These are phyloP conservation scores for Wickerhamiella azymoides DNA, from an alignment of 805 yeast species.

Conservation along the genomic window DNA sequence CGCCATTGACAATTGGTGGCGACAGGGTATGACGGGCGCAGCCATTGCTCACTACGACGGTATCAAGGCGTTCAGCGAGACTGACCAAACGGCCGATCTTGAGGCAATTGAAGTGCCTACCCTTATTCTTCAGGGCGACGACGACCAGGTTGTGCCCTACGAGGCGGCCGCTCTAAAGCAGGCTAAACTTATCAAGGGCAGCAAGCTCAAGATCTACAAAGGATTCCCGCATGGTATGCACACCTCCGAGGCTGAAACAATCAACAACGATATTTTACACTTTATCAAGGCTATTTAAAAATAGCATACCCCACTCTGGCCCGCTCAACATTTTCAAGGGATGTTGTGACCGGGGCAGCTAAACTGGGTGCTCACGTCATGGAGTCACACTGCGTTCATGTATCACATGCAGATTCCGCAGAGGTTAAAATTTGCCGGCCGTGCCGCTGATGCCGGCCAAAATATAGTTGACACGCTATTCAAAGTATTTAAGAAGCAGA, in stretches of 20 bases:
- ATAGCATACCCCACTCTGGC: not conserved
- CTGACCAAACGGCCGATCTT: constrained; percentile 8
- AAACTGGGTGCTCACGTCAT: not conserved
- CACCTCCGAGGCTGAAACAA: constrained; percentile 19
- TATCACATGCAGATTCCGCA: not conserved
- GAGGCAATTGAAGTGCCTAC: constrained; percentile 5
- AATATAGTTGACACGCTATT: too few species aligned
- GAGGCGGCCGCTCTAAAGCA: not conserved
- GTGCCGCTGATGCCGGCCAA: too few species aligned
- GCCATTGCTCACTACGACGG: constrained; percentile 2
- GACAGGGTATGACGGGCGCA: constrained; percentile 8
- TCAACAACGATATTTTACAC: constrained; percentile 4
- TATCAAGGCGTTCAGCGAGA: constrained; percentile 7
- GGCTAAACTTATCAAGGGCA: not conserved
- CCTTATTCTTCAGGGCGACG: constrained; percentile 11
- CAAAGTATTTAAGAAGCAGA: too few species aligned
- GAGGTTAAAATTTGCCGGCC: too few species aligned
- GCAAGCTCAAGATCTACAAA: constrained; percentile 6
- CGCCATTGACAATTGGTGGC: constrained; percentile 9
- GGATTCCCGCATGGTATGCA: constrained; percentile 13
- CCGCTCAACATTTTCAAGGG: not conserved
- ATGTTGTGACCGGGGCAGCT: too few species aligned
- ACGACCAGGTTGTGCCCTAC: constrained; percentile 11
- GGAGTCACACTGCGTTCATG: not conserved
- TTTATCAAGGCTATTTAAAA: not conserved